Percentiles rank a stretch among this genome's conserved stretches.
These are phyloP conservation scores for Echium plantagineum DNA, from an alignment of 257 asterid species.

Conservation along the genomic window DNA sequence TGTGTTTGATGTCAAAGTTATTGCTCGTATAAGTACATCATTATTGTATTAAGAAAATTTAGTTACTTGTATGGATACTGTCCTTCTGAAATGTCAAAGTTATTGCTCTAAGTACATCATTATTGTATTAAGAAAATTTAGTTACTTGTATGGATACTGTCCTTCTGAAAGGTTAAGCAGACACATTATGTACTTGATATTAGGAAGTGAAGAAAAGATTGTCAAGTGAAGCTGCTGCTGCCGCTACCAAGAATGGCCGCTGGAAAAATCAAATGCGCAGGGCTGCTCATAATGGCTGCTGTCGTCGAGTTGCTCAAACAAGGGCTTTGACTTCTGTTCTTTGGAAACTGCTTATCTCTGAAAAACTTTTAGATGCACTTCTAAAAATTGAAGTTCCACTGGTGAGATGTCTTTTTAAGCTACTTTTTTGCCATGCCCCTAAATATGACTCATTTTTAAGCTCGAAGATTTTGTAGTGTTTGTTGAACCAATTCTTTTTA, in stretches of 20 bases:
- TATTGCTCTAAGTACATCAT: not conserved
- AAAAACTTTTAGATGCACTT: constrained; percentile 64
- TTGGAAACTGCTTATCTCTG: constrained; percentile 78
- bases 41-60: not conserved
- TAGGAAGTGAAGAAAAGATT: constrained; percentile 92
- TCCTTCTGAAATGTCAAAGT: not conserved
- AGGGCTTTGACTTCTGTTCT: constrained; percentile 69
- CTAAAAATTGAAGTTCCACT: constrained; percentile 58
- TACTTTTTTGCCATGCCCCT: too few species aligned
- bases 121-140: not conserved
- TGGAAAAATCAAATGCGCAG: constrained; percentile 93
- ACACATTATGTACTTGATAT: constrained; percentile 8
- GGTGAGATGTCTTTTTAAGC: constrained; percentile 37
- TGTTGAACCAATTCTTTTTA: too few species aligned
- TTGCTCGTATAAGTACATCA: not conserved
- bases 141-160: not conserved
- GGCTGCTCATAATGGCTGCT: constrained; percentile 95
- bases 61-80: not conserved
- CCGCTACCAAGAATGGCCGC: constrained; percentile 74
- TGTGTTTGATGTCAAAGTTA: not conserved
- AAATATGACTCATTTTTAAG: too few species aligned
- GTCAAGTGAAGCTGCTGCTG: constrained; percentile 73
- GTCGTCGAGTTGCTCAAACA: constrained; percentile 82
- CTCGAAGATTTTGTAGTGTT: too few species aligned
- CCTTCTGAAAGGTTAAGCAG: not conserved